Percentiles rank a stretch among this genome's conserved stretches.
Evolutionary conservation across 225 moss, liverwort and hornwort species (phyloP).

Genomic region (Physcomitrium patens): DNA sequence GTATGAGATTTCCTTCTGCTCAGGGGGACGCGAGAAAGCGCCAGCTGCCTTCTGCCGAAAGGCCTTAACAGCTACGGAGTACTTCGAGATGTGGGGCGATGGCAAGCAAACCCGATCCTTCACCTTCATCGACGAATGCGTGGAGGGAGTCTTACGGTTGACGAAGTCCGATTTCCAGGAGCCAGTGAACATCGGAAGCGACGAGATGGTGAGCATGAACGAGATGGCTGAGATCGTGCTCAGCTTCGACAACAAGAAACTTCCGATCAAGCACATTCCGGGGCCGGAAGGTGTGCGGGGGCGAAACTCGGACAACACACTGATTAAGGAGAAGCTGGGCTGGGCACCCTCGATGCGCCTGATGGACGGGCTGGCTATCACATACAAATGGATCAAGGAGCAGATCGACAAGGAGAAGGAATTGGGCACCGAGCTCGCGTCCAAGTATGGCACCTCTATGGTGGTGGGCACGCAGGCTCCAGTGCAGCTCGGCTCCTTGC

Average conservation of each 20-base stretch:
- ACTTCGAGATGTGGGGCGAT: slow-evolving; percentile 94
- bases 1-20: too few relatives aligned
- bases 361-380: slow-evolving; percentile 77
- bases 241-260: slow-evolving; percentile 60
- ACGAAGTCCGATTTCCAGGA: slow-evolving; percentile 87
- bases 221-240: slow-evolving; percentile 85
- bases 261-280: slow-evolving; percentile 73
- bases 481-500: slow-evolving; percentile 78
- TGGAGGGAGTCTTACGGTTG: slow-evolving; percentile 89
- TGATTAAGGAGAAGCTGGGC: slow-evolving; percentile 82
- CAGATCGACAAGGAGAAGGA: slow-evolving; percentile 73
- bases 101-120: slow-evolving; percentile 85
- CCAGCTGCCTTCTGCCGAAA: slow-evolving; percentile 90
- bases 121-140: slow-evolving; percentile 96
- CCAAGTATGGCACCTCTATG: slow-evolving; percentile 73
- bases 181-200: slow-evolving; percentile 82
- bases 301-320: slow-evolving; percentile 81
- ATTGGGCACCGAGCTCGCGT: slow-evolving; percentile 39
- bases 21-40: slow-evolving; percentile 93
- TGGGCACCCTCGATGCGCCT: slow-evolving; percentile 87
- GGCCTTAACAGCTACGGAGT: slow-evolving; percentile 71
- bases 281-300: slow-evolving; percentile 86
- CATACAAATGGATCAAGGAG: slow-evolving; percentile 88
- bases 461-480: slow-evolving; percentile 95
- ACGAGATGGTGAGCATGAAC: slow-evolving; percentile 93